phyloP scores from a whole-genome alignment of 1,139 yeast species.

The Geotrichum aggregatum region DNA sequence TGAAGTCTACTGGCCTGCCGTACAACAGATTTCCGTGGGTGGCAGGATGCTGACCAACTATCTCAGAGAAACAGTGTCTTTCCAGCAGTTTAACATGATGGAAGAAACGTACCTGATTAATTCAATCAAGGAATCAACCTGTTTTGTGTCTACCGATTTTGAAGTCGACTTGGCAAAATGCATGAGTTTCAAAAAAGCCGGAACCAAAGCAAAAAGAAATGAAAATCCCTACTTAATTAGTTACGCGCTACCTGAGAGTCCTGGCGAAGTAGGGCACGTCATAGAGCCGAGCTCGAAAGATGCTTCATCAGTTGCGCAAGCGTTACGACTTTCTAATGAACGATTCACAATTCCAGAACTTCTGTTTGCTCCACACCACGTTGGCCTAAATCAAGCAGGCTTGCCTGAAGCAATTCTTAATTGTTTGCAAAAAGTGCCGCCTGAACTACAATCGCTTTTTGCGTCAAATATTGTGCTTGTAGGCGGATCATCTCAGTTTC shows the following conservation, averaged over 20 bases:
- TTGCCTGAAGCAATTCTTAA: slow-evolving; percentile 69
- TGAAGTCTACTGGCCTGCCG: slow-evolving; percentile 71
- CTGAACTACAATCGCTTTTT: slow-evolving; percentile 67
- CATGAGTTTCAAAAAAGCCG: slow-evolving; percentile 24
- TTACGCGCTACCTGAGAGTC: slow-evolving; percentile 21
- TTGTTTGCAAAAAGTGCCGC: slow-evolving; percentile 67
- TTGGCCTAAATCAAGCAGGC: slow-evolving; percentile 73
- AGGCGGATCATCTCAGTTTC: slow-evolving; percentile 77
- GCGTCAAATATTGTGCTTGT: slow-evolving; percentile 73
- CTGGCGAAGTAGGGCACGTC: slow-evolving; percentile 21
- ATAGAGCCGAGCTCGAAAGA: slow-evolving; percentile 26
- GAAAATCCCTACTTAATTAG: slow-evolving; percentile 15
- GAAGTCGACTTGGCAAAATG: slow-evolving; percentile 47
- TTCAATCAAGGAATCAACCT: slow-evolving; percentile 75
- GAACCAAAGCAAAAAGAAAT: slow-evolving; percentile 1
- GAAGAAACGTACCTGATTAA: slow-evolving; percentile 85
- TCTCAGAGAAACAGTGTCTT: slow-evolving; percentile 77
- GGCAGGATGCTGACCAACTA: slow-evolving; percentile 82
- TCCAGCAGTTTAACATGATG: slow-evolving; percentile 87
- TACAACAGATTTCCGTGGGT: slow-evolving; percentile 71
- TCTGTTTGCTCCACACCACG: slow-evolving; percentile 78
- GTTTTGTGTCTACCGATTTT: slow-evolving; percentile 70
- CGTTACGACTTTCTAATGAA: slow-evolving; percentile 70
- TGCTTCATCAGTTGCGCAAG: slow-evolving; percentile 54
- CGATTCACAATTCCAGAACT: slow-evolving; percentile 84